Base-by-base conservation (phyloP, 371 early-diverging fungal species). In the Mucor piriformis region DNA sequence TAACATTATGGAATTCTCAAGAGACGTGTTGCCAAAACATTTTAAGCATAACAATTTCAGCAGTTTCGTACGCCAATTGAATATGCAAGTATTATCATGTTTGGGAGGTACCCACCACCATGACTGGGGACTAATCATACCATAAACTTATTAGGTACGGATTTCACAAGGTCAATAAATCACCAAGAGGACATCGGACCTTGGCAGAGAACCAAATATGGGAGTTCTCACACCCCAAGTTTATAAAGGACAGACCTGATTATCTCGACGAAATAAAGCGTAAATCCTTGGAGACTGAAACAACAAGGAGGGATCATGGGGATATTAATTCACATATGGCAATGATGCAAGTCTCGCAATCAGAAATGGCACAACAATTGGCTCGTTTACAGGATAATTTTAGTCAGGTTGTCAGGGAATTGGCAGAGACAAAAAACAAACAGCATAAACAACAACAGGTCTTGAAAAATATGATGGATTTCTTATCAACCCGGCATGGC, bases 21-120 rank as follows among this genome's bases (percentile, higher is more conserved):
- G 89, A 56, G 87, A 86, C 50, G 90, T 93, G n/a, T 74, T 94
- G 43, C 89, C 91, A 23, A 83, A 81, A 44, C 86, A 81, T 64
- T 95, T 94, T 69, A 94, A 94, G 66, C 94, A 94, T 73, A 86
- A 82, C 61, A 94, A 94, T 70, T 89, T 92, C 59, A 84, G 87
- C 40, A 88, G 88, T 51, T 95, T 95, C 84, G 92, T 93, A 10
- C 77, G 95, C 24, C 95, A 95, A 67, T 77, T 95, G 8, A 95
- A 95, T 63, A 92, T 92, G 88, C 86, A 92, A 70, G 94, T 25
- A 35, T 82, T 81, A 33, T 33, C 11, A 33, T n/a, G n/a, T n/a
- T n/a, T n/a, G n/a, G n/a, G n/a, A n/a, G n/a, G n/a, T n/a, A n/a
- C n/a, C n/a, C n/a, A n/a, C n/a, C n/a, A n/a, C n/a, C n/a, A n/a